Conservation (phyloP, 495 filamentous ascomycete species). For the Glarea lozoyensis region DNA sequence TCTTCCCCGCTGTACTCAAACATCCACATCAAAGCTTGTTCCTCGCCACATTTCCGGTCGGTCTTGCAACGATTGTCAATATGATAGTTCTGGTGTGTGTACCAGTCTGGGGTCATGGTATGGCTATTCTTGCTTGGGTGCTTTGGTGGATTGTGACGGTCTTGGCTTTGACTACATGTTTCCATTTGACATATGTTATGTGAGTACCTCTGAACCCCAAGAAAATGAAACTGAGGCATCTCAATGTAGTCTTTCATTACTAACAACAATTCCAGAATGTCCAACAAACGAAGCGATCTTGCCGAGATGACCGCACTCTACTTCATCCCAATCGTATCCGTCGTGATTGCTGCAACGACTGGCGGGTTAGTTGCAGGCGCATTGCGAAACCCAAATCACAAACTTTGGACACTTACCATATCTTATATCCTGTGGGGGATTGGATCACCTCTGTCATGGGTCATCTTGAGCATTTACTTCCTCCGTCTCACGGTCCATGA, state of each 20-base stretch:
- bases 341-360: constrained; percentile 45
- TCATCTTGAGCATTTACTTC: constrained; percentile 49
- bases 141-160: constrained; percentile 51
- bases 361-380: constrained; percentile 45
- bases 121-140: constrained; percentile 30
- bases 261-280: constrained; percentile 9
- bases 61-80: constrained; percentile 48
- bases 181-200: constrained; percentile 46
- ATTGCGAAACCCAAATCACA: constrained; percentile 38
- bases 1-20: constrained; percentile 43
- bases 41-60: constrained; percentile 52
- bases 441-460: constrained; percentile 43
- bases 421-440: constrained; percentile 52
- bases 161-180: constrained; percentile 36
- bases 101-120: constrained; percentile 38
- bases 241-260: too few relatives aligned
- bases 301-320: constrained; percentile 44
- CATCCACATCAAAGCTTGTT: constrained; percentile 53
- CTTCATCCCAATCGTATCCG: constrained; percentile 50
- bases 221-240: too few relatives aligned
- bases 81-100: constrained; percentile 46
- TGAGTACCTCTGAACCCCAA: too few relatives aligned
- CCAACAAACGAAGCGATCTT: constrained; percentile 9
- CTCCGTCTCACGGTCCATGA: constrained; percentile 48
- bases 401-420: constrained; percentile 45